Percentiles rank a stretch among this genome's conserved stretches.
Conservation (phyloP, 345 rosid species). For the Bretschneidera sinensis region DNA sequence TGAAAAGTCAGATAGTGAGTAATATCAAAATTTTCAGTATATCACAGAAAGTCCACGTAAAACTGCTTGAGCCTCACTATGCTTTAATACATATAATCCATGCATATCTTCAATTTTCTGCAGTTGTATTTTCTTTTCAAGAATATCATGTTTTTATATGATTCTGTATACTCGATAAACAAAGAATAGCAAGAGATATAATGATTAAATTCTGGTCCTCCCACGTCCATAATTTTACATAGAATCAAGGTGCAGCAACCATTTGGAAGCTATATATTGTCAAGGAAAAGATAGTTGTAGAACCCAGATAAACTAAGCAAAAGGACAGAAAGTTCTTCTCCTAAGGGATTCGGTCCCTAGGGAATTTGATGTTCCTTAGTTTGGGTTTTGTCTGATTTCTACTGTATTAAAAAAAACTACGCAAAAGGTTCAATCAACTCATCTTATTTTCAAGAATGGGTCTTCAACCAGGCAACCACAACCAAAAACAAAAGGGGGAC, state of each 20-base stretch:
- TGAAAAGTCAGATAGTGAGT: conserved; percentile 10
- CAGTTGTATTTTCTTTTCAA: too few species aligned
- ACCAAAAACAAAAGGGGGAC: neutral
- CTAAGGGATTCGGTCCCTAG: too few species aligned
- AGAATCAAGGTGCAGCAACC: too few species aligned
- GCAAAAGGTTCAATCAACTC: neutral
- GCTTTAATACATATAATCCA: too few species aligned
- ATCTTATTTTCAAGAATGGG: neutral
- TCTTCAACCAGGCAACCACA: neutral
- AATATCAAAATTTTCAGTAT: neutral
- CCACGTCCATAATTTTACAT: neutral
- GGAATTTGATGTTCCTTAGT: too few species aligned
- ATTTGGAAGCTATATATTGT: neutral
- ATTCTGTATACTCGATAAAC: too few species aligned
- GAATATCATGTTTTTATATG: too few species aligned
- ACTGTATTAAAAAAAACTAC: too few species aligned
- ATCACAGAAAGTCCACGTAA: neutral
- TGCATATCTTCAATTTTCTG: too few species aligned
- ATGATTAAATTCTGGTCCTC: neutral
- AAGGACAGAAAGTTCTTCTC: too few species aligned
- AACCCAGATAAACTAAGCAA: neutral
- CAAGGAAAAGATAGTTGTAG: neutral
- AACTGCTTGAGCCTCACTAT: neutral
- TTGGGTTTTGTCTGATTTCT: too few species aligned
- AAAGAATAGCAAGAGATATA: too few species aligned